Conservation (phyloP, 116 monocot species). For the Trichopus zeylanicus region DNA sequence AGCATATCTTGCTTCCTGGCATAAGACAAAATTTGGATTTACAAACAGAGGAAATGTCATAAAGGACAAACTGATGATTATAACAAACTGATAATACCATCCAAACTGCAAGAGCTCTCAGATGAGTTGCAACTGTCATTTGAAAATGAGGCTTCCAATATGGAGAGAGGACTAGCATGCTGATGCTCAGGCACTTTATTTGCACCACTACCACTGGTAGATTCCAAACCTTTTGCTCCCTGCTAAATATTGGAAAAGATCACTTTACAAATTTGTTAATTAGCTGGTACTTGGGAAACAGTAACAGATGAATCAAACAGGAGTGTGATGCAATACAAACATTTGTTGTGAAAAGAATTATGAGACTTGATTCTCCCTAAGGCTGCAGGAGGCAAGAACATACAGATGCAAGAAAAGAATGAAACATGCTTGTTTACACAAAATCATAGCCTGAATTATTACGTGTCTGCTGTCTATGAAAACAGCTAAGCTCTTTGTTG, state of each 20-base stretch:
- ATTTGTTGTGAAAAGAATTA: too few species aligned
- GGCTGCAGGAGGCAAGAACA: too few species aligned
- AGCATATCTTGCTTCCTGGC: conserved; percentile 28
- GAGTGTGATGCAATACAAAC: too few species aligned
- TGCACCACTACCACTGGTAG: conserved; percentile 26
- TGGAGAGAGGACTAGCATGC: conserved; percentile 53
- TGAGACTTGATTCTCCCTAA: too few species aligned
- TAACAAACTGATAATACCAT: conserved; percentile 22
- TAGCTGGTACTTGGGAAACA: not conserved
- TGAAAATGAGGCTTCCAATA: conserved; percentile 53
- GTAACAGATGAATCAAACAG: not conserved
- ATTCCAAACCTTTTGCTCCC: conserved; percentile 28
- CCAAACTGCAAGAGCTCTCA: conserved; percentile 29
- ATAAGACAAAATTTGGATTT: not conserved
- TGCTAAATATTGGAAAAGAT: conserved; percentile 1
- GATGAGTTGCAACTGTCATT: conserved; percentile 47
- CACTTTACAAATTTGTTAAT: not conserved
- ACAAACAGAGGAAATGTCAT: not conserved
- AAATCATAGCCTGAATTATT: too few species aligned
- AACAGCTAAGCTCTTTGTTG: too few species aligned
- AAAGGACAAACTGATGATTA: not conserved
- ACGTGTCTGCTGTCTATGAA: too few species aligned
- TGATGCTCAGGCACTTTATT: conserved; percentile 25
- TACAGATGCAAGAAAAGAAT: too few species aligned
- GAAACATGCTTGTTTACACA: too few species aligned